A percentile compares a stretch with the other conserved stretches of the same genome.
Evolutionary conservation across 768 basidiomycete genomes (phyloP).

Genomic region (Dioszegia hungarica): DNA sequence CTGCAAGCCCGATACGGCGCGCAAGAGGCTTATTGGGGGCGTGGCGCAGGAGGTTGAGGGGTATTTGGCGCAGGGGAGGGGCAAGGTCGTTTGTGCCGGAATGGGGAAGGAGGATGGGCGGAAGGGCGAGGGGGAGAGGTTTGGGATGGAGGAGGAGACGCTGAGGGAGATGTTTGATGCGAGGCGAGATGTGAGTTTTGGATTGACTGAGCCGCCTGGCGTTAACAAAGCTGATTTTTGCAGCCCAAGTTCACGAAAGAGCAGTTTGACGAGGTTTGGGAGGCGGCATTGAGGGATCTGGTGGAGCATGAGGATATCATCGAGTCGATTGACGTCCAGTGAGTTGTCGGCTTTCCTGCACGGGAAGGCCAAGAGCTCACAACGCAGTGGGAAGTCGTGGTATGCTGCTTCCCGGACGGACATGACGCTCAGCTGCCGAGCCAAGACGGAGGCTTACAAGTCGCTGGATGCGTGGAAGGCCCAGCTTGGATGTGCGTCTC

Average conservation of each 20-base stretch:
- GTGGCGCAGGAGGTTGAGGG: slow-evolving; percentile 41
- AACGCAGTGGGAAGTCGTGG: slow-evolving; percentile 42
- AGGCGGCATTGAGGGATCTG: slow-evolving; percentile 49
- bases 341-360: slow-evolving; percentile 14
- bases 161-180: slow-evolving; percentile 23
- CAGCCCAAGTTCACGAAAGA: slow-evolving; percentile 29
- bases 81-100: slow-evolving; percentile 46
- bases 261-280: slow-evolving; percentile 48
- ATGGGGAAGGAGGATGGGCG: slow-evolving; percentile 39
- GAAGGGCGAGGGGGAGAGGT: slow-evolving; percentile 33
- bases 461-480: slow-evolving; percentile 45
- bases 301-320: slow-evolving; percentile 49
- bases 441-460: slow-evolving; percentile 34
- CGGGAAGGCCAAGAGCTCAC: not conserved
- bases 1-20: slow-evolving; percentile 51
- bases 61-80: slow-evolving; percentile 40
- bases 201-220: not conserved
- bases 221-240: not conserved
- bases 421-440: slow-evolving; percentile 48
- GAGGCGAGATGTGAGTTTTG: slow-evolving; percentile 33
- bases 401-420: slow-evolving; percentile 48
- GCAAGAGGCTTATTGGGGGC: slow-evolving; percentile 44
- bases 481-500: slow-evolving; percentile 39
- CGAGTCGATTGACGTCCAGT: slow-evolving; percentile 43
- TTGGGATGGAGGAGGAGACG: slow-evolving; percentile 25